Evolutionary conservation across 1,284 basidiomycete genomes (phyloP), one percentile per base, ranked within the genome.

Genomic region (Fereydounia khargensis): DNA sequence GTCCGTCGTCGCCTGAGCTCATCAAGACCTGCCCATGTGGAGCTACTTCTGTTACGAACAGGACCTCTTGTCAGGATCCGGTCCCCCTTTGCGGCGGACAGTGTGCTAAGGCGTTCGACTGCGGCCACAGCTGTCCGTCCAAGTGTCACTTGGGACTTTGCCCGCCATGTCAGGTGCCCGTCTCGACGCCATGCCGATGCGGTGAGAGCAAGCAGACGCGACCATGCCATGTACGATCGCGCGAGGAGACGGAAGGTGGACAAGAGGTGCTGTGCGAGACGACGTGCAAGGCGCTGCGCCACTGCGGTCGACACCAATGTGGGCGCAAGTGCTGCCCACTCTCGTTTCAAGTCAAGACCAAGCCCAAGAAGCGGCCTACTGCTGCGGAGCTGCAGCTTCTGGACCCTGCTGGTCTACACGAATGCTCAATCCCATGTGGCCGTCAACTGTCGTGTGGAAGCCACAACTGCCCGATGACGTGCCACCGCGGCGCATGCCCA

Each of bases 171-270:
- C 33, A 36, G 10, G 58, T 57, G 14, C 47, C 49, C 4, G 59
- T 70, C 13, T 47, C 60, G 39, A 64, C 65, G n/a, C 72, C 72
- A 7, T 75, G 73, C 36, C 68, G 73, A 16, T 75, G 73, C 35
- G 71, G 71, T 27, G 66, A 69, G 35, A 60, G 58, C 20, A 70
- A 68, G 46, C 57, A 64, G 37, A 68, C 54, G 10, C 48, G 60
- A 13, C 35, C 52, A 6, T 74, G 54, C 33, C 37, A 47, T 45
- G 65, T 63, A 35, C 46, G 49, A 16, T 57, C 55, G 38, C 42
- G 45, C 25, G 60, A 66, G 32, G 45, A 57, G 33, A 42, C 40
- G 17, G 58, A 59, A 32, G 51, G 64, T 23, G 43, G 40, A n/a
- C 55, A 67, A 40, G 60, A 65, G 25, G 62, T 68, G 9, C 46